Percentiles rank a stretch among this genome's conserved stretches.
phyloP scores from a whole-genome alignment of 1,139 yeast species.

The Yamadazyma buinensis region DNA sequence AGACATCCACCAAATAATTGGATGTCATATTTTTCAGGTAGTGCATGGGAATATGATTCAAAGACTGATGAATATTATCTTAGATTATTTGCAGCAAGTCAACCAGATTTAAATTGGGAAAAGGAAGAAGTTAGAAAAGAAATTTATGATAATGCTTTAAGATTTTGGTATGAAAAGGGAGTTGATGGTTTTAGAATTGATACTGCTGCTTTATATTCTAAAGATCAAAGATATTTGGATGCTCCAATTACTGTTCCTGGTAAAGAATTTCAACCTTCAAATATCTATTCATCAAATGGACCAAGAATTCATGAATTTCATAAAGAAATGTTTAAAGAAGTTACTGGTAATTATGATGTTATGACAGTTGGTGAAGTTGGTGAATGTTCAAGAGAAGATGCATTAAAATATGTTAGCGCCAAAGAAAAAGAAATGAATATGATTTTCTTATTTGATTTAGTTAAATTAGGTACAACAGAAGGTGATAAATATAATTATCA shows the following conservation, averaged over 20 bases:
- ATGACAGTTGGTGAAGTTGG: slow-evolving; percentile 62
- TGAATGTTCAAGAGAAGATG: slow-evolving; percentile 36
- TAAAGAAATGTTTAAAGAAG: slow-evolving; percentile 47
- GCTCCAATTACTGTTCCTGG: slow-evolving; percentile 47
- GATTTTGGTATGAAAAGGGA: slow-evolving; percentile 55
- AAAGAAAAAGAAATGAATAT: slow-evolving; percentile 47
- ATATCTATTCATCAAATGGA: slow-evolving; percentile 36
- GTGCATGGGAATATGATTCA: slow-evolving; percentile 59
- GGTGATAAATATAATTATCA: slow-evolving; percentile 33
- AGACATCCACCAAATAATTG: slow-evolving; percentile 59
- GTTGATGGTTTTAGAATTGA: slow-evolving; percentile 61
- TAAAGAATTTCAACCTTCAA: slow-evolving; percentile 39
- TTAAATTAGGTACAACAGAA: slow-evolving; percentile 38
- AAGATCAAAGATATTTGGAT: slow-evolving; percentile 45
- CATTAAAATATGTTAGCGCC: slow-evolving; percentile 48
- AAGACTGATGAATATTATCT: slow-evolving; percentile 51
- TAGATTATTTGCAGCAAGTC: slow-evolving; percentile 49
- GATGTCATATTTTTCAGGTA: slow-evolving; percentile 49
- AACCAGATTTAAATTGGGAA: slow-evolving; percentile 64
- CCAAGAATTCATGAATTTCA: slow-evolving; percentile 59
- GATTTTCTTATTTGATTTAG: slow-evolving; percentile 50
- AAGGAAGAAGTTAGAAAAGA: slow-evolving; percentile 51
- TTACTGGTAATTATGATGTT: slow-evolving; percentile 47
- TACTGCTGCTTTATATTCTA: slow-evolving; percentile 53
- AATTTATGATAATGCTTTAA: slow-evolving; percentile 47